These are phyloP conservation scores for Fusarium sp. DNA, from an alignment of 2,329 filamentous ascomycete species.

Conservation along the genomic window DNA sequence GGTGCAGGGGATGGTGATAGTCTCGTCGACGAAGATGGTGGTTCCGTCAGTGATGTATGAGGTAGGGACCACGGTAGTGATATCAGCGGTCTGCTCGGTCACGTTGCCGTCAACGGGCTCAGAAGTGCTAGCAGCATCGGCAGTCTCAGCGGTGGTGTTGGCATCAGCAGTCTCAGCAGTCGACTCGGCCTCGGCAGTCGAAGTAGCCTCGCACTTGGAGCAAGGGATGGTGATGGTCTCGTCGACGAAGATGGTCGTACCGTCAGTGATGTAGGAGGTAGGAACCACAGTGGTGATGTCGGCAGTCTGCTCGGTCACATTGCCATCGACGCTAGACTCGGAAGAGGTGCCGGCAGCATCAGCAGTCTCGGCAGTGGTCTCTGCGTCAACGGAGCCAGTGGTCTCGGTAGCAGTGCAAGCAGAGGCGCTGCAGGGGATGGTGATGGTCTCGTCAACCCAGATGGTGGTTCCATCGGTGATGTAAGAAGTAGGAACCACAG, in stretches of 20 bases:
- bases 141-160: slow-evolving; percentile 14
- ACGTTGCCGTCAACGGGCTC: neutral
- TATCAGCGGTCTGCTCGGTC: slow-evolving; percentile 27
- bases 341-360: slow-evolving; percentile 15
- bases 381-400: neutral
- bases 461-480: slow-evolving; percentile 34
- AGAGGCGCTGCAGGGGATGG: slow-evolving; percentile 30
- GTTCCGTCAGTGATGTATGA: slow-evolving; percentile 34
- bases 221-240: slow-evolving; percentile 38
- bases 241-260: slow-evolving; percentile 37
- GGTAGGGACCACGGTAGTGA: slow-evolving; percentile 32
- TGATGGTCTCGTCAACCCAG: slow-evolving; percentile 35
- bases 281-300: slow-evolving; percentile 28
- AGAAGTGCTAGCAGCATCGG: neutral
- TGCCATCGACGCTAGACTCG: neutral
- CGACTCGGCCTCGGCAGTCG: slow-evolving; percentile 17
- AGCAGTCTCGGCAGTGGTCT: neutral
- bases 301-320: slow-evolving; percentile 21
- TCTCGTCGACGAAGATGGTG: slow-evolving; percentile 34
- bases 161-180: slow-evolving; percentile 12
- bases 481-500: slow-evolving; percentile 35
- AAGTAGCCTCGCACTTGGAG: slow-evolving; percentile 26
- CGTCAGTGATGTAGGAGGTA: slow-evolving; percentile 34
- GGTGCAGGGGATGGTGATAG: slow-evolving; percentile 37
- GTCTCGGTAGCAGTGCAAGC: slow-evolving; percentile 7